Percentiles rank a stretch among this genome's conserved stretches.
phyloP scores from a whole-genome alignment of 495 filamentous ascomycete genomes.

The Letharia lupina region DNA sequence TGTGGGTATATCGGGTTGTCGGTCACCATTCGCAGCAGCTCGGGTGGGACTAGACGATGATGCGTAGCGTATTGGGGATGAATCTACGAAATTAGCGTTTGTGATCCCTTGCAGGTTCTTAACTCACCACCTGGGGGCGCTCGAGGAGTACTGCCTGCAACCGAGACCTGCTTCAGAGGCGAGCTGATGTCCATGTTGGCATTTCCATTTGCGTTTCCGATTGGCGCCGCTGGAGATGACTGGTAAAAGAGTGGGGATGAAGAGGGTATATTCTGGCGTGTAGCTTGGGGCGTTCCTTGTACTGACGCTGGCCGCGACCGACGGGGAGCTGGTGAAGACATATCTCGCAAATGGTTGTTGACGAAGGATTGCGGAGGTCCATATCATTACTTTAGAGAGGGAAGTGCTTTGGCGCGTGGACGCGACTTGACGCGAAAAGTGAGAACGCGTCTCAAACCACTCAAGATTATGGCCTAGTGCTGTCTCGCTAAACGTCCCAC shows the following conservation, averaged over 20 bases:
- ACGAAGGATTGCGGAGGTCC: neutral
- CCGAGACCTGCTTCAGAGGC: slow-evolving; percentile 52
- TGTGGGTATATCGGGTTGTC: slow-evolving; percentile 59
- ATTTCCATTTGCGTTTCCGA: slow-evolving; percentile 42
- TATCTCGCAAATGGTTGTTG: slow-evolving; percentile 16
- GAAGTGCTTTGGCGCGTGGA: neutral
- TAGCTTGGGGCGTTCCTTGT: slow-evolving; percentile 27
- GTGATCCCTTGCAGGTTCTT: neutral
- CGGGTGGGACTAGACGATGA: slow-evolving; percentile 76
- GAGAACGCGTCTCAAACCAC: neutral
- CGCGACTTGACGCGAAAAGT: neutral
- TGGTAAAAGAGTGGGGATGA: slow-evolving; percentile 81
- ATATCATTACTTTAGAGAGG: neutral
- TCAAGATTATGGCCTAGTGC: neutral
- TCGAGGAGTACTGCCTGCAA: slow-evolving; percentile 66
- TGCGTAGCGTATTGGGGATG: slow-evolving; percentile 82
- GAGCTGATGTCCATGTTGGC: slow-evolving; percentile 55
- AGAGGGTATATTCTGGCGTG: slow-evolving; percentile 37
- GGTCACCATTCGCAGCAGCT: slow-evolving; percentile 35
- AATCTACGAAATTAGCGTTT: slow-evolving; percentile 46
- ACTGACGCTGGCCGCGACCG: slow-evolving; percentile 37
- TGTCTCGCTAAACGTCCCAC: too few relatives aligned
- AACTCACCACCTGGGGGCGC: slow-evolving; percentile 28
- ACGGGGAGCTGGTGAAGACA: slow-evolving; percentile 44
- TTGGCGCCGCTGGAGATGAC: slow-evolving; percentile 56